Conservation (phyloP, 305 asterid species). For the Ilex paraguariensis region DNA sequence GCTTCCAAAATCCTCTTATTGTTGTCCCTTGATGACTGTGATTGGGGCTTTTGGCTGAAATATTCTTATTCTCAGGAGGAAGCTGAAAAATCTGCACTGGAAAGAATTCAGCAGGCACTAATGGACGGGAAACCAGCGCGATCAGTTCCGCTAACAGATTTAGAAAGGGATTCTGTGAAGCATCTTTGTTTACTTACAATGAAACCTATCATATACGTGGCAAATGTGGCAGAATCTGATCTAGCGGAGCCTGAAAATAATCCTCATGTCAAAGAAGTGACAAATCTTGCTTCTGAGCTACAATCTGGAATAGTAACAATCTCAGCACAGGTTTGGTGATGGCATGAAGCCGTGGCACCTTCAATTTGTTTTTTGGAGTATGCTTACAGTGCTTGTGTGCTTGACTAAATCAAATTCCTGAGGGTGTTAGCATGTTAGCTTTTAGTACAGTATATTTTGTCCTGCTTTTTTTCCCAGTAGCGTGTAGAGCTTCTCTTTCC, state of each 20-base stretch:
- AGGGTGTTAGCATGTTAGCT: background rate
- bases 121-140: conserved; percentile 97
- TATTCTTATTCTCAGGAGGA: conserved; percentile 66
- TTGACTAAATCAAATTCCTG: background rate
- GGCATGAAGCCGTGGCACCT: conserved; percentile 10
- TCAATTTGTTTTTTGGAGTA: conserved; percentile 10
- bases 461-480: background rate
- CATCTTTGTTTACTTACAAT: conserved; percentile 95
- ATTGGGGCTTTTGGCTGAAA: conserved; percentile 11
- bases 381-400: background rate
- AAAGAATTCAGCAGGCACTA: conserved; percentile 61
- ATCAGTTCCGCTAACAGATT: conserved; percentile 70
- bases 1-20: conserved; percentile 10
- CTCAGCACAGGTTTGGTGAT: conserved; percentile 87
- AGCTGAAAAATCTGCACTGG: conserved; percentile 90
- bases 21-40: conserved; percentile 6
- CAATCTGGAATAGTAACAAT: conserved; percentile 84
- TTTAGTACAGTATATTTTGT: background rate
- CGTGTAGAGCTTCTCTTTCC: too few relatives aligned
- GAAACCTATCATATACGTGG: conserved; percentile 93
- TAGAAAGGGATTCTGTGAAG: conserved; percentile 66
- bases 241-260: conserved; percentile 74
- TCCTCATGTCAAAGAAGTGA: conserved; percentile 75
- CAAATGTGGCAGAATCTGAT: conserved; percentile 96
- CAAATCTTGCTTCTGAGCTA: conserved; percentile 67